Conservation (phyloP, 805 yeast species). For the Wickerhamiella sergipiensis region DNA sequence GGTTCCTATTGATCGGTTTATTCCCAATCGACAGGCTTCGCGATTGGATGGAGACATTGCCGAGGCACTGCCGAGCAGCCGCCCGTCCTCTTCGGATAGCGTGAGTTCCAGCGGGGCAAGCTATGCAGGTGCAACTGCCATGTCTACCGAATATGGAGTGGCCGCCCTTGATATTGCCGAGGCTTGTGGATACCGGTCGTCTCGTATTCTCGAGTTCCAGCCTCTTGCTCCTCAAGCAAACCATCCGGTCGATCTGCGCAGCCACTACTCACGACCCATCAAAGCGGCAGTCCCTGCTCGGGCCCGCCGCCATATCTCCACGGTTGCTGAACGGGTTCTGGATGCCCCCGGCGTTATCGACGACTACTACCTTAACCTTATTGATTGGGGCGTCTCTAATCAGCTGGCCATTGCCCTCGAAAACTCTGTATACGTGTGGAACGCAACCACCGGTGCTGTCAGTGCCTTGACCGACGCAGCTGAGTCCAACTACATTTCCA, state of each 20-base stretch:
- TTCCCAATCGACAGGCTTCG: conserved; percentile 1
- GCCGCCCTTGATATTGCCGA: conserved; percentile 40
- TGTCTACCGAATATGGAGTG: background rate
- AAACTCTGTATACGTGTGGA: conserved; percentile 78
- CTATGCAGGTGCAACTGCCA: background rate
- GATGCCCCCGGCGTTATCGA: conserved; percentile 94
- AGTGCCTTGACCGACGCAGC: conserved; percentile 47
- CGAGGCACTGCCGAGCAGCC: background rate
- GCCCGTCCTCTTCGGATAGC: background rate
- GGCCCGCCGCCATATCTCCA: conserved; percentile 47
- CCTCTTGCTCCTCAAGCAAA: conserved; percentile 64
- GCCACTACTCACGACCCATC: conserved; percentile 7
- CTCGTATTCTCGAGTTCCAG: conserved; percentile 67
- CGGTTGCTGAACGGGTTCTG: conserved; percentile 81
- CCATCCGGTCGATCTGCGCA: conserved; percentile 21
- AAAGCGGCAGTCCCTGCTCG: background rate
- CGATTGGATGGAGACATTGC: background rate
- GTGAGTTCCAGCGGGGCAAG: background rate
- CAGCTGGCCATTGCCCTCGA: conserved; percentile 80
- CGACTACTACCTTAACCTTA: conserved; percentile 76
- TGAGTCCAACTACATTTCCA: conserved; percentile 39
- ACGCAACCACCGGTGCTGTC: conserved; percentile 72
- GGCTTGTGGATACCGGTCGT: conserved; percentile 78
- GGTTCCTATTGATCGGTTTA: background rate
- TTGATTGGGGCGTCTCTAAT: conserved; percentile 79